These are phyloP conservation scores for Anethum foeniculum DNA, from an alignment of 140 eudicot species.

Conservation along the genomic window DNA sequence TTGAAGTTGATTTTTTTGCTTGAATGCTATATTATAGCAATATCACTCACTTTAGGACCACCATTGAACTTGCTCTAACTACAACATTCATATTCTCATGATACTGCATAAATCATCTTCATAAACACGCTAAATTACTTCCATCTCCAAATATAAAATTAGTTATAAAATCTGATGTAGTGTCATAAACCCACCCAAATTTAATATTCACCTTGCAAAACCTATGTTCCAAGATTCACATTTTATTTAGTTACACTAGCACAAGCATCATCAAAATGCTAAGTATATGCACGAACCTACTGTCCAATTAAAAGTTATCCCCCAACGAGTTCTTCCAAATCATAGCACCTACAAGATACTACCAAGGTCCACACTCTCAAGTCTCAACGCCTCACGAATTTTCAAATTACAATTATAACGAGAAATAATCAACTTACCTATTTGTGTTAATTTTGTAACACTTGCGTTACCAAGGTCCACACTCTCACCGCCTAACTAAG, in stretches of 20 bases:
- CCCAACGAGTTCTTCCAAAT: not conserved
- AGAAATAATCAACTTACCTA: too few relatives aligned
- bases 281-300: not conserved
- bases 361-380: not conserved
- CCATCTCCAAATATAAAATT: not conserved
- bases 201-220: not conserved
- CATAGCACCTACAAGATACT: not conserved
- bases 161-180: not conserved
- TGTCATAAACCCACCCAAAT: not conserved
- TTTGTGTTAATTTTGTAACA: too few relatives aligned
- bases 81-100: not conserved
- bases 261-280: not conserved
- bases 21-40: too few relatives aligned
- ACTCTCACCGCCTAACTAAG: too few relatives aligned
- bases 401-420: not conserved
- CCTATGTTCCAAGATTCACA: not conserved
- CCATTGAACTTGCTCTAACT: not conserved
- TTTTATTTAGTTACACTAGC: not conserved
- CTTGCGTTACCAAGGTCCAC: not conserved
- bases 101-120: not conserved
- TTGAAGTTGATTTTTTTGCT: too few relatives aligned
- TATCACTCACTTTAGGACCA: too few relatives aligned
- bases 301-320: not conserved
- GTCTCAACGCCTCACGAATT: not conserved
- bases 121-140: not conserved